These are phyloP conservation scores for Mikania micrantha DNA, from an alignment of 129 eudicot genomes.

Conservation along the genomic window DNA sequence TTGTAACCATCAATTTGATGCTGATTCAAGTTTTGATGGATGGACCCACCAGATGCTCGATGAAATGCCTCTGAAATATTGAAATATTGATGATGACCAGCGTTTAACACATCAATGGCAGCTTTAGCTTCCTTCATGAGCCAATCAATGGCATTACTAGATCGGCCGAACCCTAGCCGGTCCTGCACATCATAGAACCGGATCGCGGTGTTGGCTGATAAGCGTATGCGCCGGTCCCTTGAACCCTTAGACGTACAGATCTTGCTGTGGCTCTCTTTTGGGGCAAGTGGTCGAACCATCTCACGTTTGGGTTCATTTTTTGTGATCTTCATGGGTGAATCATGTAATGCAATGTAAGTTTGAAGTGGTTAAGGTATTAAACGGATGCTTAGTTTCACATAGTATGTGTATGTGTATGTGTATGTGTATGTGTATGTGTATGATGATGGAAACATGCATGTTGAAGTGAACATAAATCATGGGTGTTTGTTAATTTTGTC, in stretches of 20 bases:
- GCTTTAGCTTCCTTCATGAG: conserved; percentile 60
- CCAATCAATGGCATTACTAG: conserved; percentile 87
- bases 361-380: neutral
- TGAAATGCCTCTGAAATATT: neutral
- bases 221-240: conserved; percentile 56
- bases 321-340: neutral
- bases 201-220: conserved; percentile 70
- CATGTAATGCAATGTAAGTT: neutral
- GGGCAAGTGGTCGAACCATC: neutral
- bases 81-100: neutral
- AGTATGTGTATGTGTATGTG: neutral
- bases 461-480: conserved; percentile 5
- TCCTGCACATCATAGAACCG: conserved; percentile 77
- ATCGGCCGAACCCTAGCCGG: conserved; percentile 65
- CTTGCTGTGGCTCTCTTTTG: conserved; percentile 57
- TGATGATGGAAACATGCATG: conserved; percentile 7
- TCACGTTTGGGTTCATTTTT: neutral
- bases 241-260: conserved; percentile 58
- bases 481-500: conserved; percentile 6
- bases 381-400: neutral
- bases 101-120: conserved; percentile 51
- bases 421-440: neutral
- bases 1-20: neutral
- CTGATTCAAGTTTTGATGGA: neutral
- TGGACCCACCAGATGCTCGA: neutral